These are phyloP conservation scores for Hemerocallis citrina DNA, from an alignment of 106 monocot genomes.

Conservation along the genomic window DNA sequence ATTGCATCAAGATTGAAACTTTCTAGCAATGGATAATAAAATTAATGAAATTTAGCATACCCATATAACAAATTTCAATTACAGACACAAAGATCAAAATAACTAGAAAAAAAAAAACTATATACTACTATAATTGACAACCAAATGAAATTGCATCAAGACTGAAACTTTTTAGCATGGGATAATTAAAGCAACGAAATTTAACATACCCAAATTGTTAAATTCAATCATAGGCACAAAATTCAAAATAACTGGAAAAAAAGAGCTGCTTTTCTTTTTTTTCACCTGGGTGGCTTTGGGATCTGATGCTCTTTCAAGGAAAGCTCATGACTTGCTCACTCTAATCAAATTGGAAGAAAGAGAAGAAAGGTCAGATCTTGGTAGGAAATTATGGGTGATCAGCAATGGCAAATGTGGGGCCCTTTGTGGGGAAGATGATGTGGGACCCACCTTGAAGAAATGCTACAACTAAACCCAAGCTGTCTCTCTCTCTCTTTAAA, in stretches of 20 bases:
- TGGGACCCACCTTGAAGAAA: not conserved
- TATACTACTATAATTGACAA: too few relatives aligned
- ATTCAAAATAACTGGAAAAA: too few relatives aligned
- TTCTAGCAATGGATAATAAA: not conserved
- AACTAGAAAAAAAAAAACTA: not conserved
- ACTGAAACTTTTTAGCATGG: too few relatives aligned
- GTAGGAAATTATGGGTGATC: not conserved
- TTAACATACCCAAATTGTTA: too few relatives aligned
- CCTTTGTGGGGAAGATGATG: not conserved
- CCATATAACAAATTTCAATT: not conserved
- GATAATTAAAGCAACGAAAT: too few relatives aligned
- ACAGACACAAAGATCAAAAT: not conserved
- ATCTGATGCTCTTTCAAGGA: too few relatives aligned
- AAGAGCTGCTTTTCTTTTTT: too few relatives aligned
- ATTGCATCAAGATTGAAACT: not conserved
- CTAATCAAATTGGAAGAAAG: not conserved
- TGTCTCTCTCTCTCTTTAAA: too few relatives aligned
- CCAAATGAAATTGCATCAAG: not conserved
- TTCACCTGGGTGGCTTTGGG: too few relatives aligned
- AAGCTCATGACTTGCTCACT: not conserved
- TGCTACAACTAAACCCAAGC: too few relatives aligned
- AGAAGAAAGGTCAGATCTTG: not conserved
- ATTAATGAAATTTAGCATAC: not conserved
- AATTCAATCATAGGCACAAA: too few relatives aligned
- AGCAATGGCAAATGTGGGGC: not conserved